A percentile compares a stretch with the other conserved stretches of the same genome.
Conservation (phyloP, 495 filamentous ascomycete genomes). For the Rusavskia elegans region DNA sequence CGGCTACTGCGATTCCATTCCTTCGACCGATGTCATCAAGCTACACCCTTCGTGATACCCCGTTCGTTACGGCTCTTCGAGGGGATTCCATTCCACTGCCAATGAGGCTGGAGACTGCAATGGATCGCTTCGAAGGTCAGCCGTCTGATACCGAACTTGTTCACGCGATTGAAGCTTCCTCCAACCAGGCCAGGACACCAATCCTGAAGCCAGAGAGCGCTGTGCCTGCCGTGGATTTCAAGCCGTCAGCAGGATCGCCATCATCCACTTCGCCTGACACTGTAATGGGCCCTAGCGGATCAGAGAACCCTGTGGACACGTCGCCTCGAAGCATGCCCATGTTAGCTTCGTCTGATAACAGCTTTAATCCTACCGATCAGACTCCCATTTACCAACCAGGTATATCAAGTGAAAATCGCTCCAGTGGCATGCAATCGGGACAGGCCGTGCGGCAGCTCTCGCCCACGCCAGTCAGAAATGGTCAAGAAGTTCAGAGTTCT, state of each 20-base stretch:
- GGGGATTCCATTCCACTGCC: neutral
- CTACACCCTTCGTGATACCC: neutral
- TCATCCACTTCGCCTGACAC: neutral
- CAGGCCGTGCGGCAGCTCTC: neutral
- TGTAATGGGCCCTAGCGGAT: neutral
- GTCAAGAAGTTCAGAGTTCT: neutral
- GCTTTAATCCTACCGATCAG: neutral
- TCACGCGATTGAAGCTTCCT: neutral
- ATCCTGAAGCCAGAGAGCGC: neutral
- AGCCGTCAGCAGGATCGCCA: neutral
- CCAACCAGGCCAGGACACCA: neutral
- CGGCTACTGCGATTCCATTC: neutral
- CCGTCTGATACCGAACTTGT: neutral
- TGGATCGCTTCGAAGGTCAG: neutral
- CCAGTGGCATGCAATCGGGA: no score
- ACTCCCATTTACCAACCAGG: neutral
- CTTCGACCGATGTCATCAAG: neutral
- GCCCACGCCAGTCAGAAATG: neutral
- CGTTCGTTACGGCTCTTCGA: neutral
- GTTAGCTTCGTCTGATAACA: neutral
- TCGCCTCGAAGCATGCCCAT: neutral
- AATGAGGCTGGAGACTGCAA: neutral
- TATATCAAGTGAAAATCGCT: no score
- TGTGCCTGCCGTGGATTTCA: neutral
- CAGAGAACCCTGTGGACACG: neutral